phyloP scores from a whole-genome alignment of 129 eudicot genomes.

The Arctium lappa region DNA sequence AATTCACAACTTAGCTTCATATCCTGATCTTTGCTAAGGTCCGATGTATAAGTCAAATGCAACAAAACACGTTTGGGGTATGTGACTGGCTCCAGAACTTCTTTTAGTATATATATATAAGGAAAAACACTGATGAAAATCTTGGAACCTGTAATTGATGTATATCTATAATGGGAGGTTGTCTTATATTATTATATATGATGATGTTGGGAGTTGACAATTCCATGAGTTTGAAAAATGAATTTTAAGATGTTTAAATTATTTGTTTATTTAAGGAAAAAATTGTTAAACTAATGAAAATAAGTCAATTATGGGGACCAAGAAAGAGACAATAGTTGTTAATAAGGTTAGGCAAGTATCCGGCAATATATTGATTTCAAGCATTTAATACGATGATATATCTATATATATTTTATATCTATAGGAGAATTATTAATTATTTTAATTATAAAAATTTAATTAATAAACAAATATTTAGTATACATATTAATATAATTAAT shows the following conservation, averaged over 20 bases:
- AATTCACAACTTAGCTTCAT: neutral
- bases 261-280: neutral
- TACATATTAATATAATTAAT: too few relatives aligned
- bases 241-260: neutral
- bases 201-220: conserved; percentile 22
- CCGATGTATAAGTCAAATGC: neutral
- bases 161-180: neutral
- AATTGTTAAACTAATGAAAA: neutral
- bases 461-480: too few relatives aligned
- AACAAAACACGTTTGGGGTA: neutral
- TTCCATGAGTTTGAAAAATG: conserved; percentile 2
- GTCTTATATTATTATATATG: neutral
- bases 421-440: too few relatives aligned
- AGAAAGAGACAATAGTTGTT: conserved; percentile 16
- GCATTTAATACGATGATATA: conserved; percentile 17
- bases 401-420: neutral
- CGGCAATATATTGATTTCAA: neutral
- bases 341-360: neutral
- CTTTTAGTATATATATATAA: neutral
- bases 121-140: neutral
- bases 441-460: too few relatives aligned
- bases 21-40: neutral
- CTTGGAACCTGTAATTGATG: neutral
- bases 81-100: conserved; percentile 5
- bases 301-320: conserved; percentile 23